These are phyloP conservation scores for Gracilaria domingensis DNA, from an alignment of 23 red algal species.

Conservation along the genomic window DNA sequence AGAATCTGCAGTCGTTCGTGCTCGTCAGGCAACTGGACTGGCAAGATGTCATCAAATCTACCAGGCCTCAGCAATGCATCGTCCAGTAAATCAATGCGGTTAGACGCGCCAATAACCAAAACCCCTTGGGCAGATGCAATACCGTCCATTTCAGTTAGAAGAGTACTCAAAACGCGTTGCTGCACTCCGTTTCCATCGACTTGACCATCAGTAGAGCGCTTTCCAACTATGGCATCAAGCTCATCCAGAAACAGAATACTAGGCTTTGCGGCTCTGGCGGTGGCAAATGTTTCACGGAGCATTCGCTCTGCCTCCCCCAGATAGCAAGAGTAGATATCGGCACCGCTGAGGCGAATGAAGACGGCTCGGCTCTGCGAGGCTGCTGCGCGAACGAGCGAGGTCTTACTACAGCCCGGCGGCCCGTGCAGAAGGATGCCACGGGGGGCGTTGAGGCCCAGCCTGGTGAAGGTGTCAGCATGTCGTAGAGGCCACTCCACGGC, in stretches of 20 bases:
- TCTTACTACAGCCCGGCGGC: constrained; percentile 94
- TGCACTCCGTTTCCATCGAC: constrained; percentile 75
- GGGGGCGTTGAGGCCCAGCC: constrained; percentile 69
- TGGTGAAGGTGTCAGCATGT: constrained; percentile 37
- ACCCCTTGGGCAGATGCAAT: constrained; percentile 64
- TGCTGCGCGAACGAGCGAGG: constrained; percentile 78
- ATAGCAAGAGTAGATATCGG: constrained; percentile 85
- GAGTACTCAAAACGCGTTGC: constrained; percentile 71
- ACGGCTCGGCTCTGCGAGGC: constrained; percentile 48
- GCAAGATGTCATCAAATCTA: constrained; percentile 92
- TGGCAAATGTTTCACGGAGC: constrained; percentile 74
- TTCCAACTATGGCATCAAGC: constrained; percentile 83
- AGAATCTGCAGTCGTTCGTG: constrained; percentile 54
- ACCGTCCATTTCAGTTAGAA: constrained; percentile 97
- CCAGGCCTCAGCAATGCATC: constrained; percentile 89
- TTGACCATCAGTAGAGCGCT: constrained; percentile 27
- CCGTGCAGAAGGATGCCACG: constrained; percentile 91
- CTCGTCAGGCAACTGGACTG: constrained; percentile 52
- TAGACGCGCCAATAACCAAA: constrained; percentile 83
- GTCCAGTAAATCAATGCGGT: constrained; percentile 85
- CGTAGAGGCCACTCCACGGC: constrained; percentile 88
- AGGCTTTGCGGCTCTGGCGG: constrained; percentile 74
- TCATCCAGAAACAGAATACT: constrained; percentile 97
- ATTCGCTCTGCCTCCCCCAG: constrained; percentile 89
- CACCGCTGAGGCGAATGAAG: constrained; percentile 73